A percentile compares a stretch with the other conserved stretches of the same genome.
Conservation (phyloP, 1,284 basidiomycete species). For the Leccinum solheimii region DNA sequence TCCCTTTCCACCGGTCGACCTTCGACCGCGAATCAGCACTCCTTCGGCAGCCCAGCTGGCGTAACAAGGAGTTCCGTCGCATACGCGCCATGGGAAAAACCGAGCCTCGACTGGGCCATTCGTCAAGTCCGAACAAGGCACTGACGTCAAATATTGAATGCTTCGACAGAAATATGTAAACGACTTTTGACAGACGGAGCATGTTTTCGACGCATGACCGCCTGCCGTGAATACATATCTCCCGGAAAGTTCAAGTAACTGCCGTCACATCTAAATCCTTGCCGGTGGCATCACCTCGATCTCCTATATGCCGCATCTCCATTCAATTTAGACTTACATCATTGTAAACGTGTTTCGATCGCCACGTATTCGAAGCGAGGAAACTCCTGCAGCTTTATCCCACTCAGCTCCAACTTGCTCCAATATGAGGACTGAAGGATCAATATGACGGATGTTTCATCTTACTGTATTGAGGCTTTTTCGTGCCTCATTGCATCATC, state of each 20-base stretch:
- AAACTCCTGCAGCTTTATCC: background rate
- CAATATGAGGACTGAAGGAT: background rate
- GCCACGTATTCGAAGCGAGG: constrained; percentile 22
- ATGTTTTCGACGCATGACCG: background rate
- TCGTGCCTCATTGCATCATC: constrained; percentile 2
- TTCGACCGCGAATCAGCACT: constrained; percentile 8
- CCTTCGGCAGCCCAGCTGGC: background rate
- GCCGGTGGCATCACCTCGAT: background rate
- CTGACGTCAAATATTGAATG: background rate
- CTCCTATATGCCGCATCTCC: background rate
- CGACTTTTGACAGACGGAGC: background rate
- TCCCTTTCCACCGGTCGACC: background rate
- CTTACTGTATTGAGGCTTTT: constrained; percentile 1
- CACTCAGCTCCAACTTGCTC: background rate
- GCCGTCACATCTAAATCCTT: constrained; percentile 3
- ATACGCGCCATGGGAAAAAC: background rate
- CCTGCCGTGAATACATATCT: constrained; percentile 1
- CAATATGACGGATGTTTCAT: constrained; percentile 4
- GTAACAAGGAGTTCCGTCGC: background rate
- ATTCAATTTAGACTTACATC: constrained; percentile 1
- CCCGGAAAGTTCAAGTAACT: background rate
- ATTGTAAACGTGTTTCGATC: constrained; percentile 1
- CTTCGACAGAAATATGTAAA: background rate
- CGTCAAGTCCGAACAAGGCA: background rate
- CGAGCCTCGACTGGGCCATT: background rate